Evolutionary conservation across 768 basidiomycete genomes (phyloP), one percentile per base, ranked within the genome.

Genomic region (Mycena galericulata): DNA sequence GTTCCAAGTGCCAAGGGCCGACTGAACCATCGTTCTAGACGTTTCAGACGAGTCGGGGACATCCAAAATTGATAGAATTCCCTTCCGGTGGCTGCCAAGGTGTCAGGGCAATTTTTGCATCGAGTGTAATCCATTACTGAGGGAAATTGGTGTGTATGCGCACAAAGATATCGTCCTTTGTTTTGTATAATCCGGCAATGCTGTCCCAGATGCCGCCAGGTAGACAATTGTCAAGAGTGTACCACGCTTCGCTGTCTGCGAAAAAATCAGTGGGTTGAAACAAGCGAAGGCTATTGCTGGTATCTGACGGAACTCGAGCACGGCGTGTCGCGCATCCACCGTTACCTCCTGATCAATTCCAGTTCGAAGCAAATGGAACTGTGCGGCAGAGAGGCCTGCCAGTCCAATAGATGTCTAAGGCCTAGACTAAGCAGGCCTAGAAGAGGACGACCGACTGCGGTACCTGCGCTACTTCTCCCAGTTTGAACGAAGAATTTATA

Each of bases 111-210:
- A 55, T 30, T 30, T 10, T 40, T 24, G 9, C 20, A 59, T 29
- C 20, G 5, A 59, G 18, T n/a, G 14, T 7, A 12, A 1, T 47
- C 14, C 1, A 36, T 75, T 81, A 88, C 89, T 90, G 90, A 40
- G 89, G 86, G 73, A 90, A 90, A 62, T 90, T 90, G 22, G 89
- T 89, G 67, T 90, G 89, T 14, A 89, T 83, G 30, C 89, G 81
- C 18, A 90, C 85, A 69, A 78, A 86, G 47, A 82, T 77, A 29
- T 74, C 70, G 65, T 87, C 85, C 64, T 83, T 85, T n/a, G 89
- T 89, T 40, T 77, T 72, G 71, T 89, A 90, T 0, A 87, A 56
- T 1, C 88, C 89, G 1, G 85, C 86, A 15, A 90, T 80, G 9
- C 72, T 72, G 61, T 90, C 88, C 81, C 85, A 89, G 7, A 82